These are phyloP conservation scores for Nothophaeocryptopus gaeumannii DNA, from an alignment of 2,329 filamentous ascomycete species.

Conservation along the genomic window DNA sequence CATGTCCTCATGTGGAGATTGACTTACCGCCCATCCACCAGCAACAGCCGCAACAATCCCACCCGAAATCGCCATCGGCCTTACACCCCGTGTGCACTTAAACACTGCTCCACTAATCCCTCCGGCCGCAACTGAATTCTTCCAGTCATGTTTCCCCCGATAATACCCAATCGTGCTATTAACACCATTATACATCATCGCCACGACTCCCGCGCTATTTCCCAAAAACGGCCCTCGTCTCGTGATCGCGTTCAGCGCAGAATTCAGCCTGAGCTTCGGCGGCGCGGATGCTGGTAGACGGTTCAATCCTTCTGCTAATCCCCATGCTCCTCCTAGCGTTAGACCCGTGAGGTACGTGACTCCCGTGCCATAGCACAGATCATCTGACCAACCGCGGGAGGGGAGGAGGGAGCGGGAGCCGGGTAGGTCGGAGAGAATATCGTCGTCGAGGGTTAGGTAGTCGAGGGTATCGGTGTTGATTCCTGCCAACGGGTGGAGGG, in stretches of 20 bases:
- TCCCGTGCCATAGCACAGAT: slow-evolving; percentile 95
- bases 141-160: slow-evolving; percentile 81
- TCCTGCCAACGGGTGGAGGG: slow-evolving; percentile 89
- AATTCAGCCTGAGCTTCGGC: slow-evolving; percentile 89
- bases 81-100: slow-evolving; percentile 86
- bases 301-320: slow-evolving; percentile 81
- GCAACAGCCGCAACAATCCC: slow-evolving; percentile 84
- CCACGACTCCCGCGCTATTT: slow-evolving; percentile 92
- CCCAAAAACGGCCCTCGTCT: slow-evolving; percentile 90
- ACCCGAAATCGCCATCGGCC: slow-evolving; percentile 92
- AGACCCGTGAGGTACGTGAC: slow-evolving; percentile 89
- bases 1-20: background rate
- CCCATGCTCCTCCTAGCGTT: slow-evolving; percentile 84
- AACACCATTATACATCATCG: slow-evolving; percentile 92
- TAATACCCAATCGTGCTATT: slow-evolving; percentile 79
- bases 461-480: slow-evolving; percentile 90
- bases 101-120: slow-evolving; percentile 89
- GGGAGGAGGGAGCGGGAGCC: slow-evolving; percentile 84
- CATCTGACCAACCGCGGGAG: slow-evolving; percentile 94
- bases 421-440: slow-evolving; percentile 78
- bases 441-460: slow-evolving; percentile 92
- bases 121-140: slow-evolving; percentile 84
- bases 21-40: slow-evolving; percentile 83
- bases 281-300: slow-evolving; percentile 68
- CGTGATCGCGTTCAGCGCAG: slow-evolving; percentile 90